Evolutionary conservation across 768 basidiomycete genomes (phyloP), one percentile per base, ranked within the genome.

Genomic region (Clitopilus hobsonii): DNA sequence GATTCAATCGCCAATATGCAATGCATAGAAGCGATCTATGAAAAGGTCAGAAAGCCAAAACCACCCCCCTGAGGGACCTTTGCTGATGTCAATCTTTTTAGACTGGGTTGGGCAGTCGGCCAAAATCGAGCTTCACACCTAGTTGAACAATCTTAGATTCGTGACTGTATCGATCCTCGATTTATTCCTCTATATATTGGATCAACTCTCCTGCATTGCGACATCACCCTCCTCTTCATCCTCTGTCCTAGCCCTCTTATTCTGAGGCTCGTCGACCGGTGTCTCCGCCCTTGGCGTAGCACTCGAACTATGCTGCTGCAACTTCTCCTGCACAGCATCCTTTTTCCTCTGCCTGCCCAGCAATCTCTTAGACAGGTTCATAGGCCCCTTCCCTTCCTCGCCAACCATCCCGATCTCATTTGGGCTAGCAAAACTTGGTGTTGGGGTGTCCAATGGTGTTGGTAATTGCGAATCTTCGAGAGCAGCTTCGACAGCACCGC

Each of bases 1-100:
- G 79, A 83, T 60, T 76, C 80, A 1, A 61, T 85, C 27, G 65
- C 66, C 51, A 79, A 83, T 49, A 82, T 84, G 75, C 69, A 74
- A 58, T 78, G 71, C 62, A 75, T 86, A 41, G 85, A 86, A 70
- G 71, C 61, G 8, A 70, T 85, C 13, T 85, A 85, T 58, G 70
- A 71, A 25, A 72, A 74, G 71, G 79, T 75, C 7, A 16, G 54
- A 3, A 2, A 10, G 13, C n/a, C 13, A 4, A 36, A 36, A 3
- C n/a, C n/a, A 41, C 51, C 20, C 18, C 3, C 45, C 6, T 20
- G n/a, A 4, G 41, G 3, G 10, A 20, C 5, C 11, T 45, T 23
- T 16, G 13, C 49, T 22, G 7, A 16, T 49, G 30, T 18, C 26
- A 58, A 16, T 45, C 29, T 52, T 48, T 29, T 4, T 18, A 67